Evolutionary conservation across 2,329 filamentous ascomycete genomes (phyloP), one percentile per base, ranked within the genome.

Genomic region (Paecilomyces niveus): DNA sequence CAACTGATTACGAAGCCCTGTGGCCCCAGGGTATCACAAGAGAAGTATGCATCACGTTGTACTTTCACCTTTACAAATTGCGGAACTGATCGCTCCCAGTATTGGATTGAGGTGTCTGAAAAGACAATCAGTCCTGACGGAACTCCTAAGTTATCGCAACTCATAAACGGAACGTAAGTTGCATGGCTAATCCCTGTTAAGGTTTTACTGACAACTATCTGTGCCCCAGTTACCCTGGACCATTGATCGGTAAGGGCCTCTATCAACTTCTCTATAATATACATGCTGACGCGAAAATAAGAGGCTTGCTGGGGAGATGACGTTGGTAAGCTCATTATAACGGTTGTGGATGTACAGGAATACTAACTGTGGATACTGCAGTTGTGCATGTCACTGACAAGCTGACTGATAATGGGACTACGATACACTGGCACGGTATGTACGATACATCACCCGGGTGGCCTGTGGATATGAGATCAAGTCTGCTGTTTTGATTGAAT

Each of bases 351-450:
- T 22, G 13, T 29, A 3, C 26, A n/a, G 2, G 10, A 24, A 3
- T 15, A 52, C 26, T 24, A 3, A 52, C 50, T 3, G 22, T 6
- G 21, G 3, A 8, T 39, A 10, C 49, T 35, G n/a, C 31, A 52
- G 54, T 55, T 24, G 35, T 55, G 4, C 54, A 55, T 26, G 54
- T 55, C n/a, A 55, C 54, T 15, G 32, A 55, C 26, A 59, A 45
- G 53, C 55, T 49, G 51, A n/a, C 21, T 22, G 55, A 49, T 5
- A 61, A 64, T 55, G 57, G 58, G 33, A 60, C 57, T 50, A 18
- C 60, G 13, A 49, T 63, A 11, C 60, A 63, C 45, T 62, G 60
- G 60, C 60, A 63, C 54, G 57, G 58, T 55, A n/a, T 53, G 52
- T 39, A 22, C 8, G 21, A 18, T 18, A 9, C 1, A 45, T 18